These are phyloP conservation scores for Chamaenerion angustifolium DNA, from an alignment of 345 rosid genomes.

Conservation along the genomic window DNA sequence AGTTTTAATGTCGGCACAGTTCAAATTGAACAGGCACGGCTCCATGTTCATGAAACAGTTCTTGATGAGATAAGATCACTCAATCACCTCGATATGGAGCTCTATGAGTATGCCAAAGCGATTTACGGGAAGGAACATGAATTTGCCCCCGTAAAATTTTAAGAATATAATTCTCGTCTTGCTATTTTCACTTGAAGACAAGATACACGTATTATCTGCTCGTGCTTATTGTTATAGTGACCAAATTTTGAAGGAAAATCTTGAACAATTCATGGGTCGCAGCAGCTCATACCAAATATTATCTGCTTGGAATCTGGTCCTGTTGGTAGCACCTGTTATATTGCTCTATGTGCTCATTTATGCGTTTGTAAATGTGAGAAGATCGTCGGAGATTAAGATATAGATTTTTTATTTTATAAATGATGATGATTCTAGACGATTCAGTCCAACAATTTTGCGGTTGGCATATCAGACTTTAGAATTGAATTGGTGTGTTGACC, in stretches of 20 bases:
- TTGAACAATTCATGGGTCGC: slow-evolving; percentile 21
- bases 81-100: slow-evolving; percentile 74
- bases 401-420: slow-evolving; percentile 9
- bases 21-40: slow-evolving; percentile 53
- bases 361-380: slow-evolving; percentile 54
- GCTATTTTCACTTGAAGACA: neutral
- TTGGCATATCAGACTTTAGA: no score
- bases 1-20: neutral
- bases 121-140: slow-evolving; percentile 54
- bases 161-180: slow-evolving; percentile 6
- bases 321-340: slow-evolving; percentile 21
- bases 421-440: no score
- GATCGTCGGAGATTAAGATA: slow-evolving; percentile 61
- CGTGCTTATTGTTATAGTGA: no score
- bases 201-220: neutral
- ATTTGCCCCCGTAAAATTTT: slow-evolving; percentile 16
- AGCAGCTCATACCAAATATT: slow-evolving; percentile 14
- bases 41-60: slow-evolving; percentile 33
- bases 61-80: slow-evolving; percentile 53
- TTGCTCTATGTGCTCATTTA: slow-evolving; percentile 21
- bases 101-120: slow-evolving; percentile 60
- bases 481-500: no score
- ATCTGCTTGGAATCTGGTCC: slow-evolving; percentile 24
- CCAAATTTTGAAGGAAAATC: slow-evolving; percentile 24
- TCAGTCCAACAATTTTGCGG: no score